These are phyloP conservation scores for Suhomyces maxii DNA, from an alignment of 1,139 yeast genomes.

Conservation along the genomic window DNA sequence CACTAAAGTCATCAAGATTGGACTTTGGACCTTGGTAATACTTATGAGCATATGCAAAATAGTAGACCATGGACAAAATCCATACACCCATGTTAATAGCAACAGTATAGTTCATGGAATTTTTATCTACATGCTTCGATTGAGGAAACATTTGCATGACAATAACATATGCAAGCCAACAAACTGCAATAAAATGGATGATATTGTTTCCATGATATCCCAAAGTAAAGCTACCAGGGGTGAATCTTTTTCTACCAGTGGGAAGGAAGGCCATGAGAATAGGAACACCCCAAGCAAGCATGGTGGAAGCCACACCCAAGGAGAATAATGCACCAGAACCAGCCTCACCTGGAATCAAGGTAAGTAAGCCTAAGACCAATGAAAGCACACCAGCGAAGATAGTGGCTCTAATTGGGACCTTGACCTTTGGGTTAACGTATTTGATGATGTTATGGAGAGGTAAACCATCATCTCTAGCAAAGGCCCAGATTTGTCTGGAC, in stretches of 20 bases:
- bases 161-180: conserved; percentile 34
- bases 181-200: conserved; percentile 24
- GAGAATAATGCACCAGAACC: conserved; percentile 51
- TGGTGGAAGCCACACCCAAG: conserved; percentile 49
- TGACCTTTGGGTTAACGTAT: conserved; percentile 24
- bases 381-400: conserved; percentile 30
- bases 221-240: conserved; percentile 35
- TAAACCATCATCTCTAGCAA: conserved; percentile 46
- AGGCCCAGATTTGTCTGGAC: conserved; percentile 54
- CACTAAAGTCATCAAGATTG: conserved; percentile 24
- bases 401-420: conserved; percentile 36
- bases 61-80: conserved; percentile 29
- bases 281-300: conserved; percentile 44
- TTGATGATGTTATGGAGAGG: conserved; percentile 38
- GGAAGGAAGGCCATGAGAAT: conserved; percentile 43
- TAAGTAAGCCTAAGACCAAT: conserved; percentile 31
- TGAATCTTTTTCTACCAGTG: conserved; percentile 33
- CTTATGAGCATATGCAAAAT: conserved; percentile 21
- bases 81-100: conserved; percentile 40
- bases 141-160: conserved; percentile 44
- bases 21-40: conserved; percentile 38
- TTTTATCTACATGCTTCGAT: conserved; percentile 24
- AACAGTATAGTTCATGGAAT: conserved; percentile 38
- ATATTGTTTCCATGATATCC: conserved; percentile 26
- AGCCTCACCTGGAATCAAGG: conserved; percentile 31